Evolutionary conservation across 805 yeast genomes (phyloP), one percentile per base, ranked within the genome.

Genomic region (Scheffersomyces coipomensis): DNA sequence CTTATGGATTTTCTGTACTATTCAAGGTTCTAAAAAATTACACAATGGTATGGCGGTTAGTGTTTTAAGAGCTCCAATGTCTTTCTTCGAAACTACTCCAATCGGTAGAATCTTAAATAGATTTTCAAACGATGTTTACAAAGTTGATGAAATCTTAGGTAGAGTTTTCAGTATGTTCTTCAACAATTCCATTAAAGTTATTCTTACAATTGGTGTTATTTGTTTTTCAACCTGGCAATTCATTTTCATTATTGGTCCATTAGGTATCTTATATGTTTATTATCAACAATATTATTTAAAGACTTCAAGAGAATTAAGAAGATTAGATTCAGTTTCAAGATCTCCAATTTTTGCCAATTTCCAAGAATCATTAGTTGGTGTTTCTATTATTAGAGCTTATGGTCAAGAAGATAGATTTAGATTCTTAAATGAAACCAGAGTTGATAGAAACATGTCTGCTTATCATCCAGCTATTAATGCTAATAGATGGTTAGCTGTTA

Each of bases 401-500:
- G 73, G 72, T 32, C 90, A 86, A 56, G 72, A 74, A 38, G 62
- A 67, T 1, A 72, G 93, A 58, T 86, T 86, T 56, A 66, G 64
- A 32, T 78, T 70, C 50, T 71, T 85, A 59, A 85, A 85, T 57
- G 78, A 79, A 54, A 66, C 76, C 29, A 78, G 86, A 56, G 76
- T 90, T 52, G 98, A 93, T 57, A 78, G 77, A 53, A 91, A 93
- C 60, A 80, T 91, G 85, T 76, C 85, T 52, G 98, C 98, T 0
- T 88, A 79, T 55, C 95, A 88, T 71, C 97, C 97, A 21, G 77
- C 96, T 9, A 81, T 89, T 41, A 85, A 87, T 58, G 90, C 97
- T 10, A 93, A 95, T 62, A 81, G 99, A 68, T 93, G 99, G 99
- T 76, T 93, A 45, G 97, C 98, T 8, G 96, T 88, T 9, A 78